These are phyloP conservation scores for Artemisia annua DNA, from an alignment of 129 eudicot genomes.

Conservation along the genomic window DNA sequence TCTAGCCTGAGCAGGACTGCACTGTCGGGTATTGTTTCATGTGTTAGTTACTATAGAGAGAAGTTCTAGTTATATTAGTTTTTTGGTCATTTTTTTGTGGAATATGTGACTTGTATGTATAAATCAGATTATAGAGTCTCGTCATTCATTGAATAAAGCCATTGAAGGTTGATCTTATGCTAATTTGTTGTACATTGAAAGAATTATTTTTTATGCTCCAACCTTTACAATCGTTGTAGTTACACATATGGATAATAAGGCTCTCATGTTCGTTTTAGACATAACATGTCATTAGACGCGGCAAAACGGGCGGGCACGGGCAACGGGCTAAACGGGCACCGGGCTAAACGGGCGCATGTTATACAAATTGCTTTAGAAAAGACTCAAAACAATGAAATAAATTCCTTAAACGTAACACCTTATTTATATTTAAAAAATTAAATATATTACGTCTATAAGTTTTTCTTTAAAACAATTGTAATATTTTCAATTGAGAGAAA, in stretches of 20 bases:
- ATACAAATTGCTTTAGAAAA: no score
- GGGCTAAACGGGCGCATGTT: no score
- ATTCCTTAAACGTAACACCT: no score
- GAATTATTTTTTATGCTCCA: background rate
- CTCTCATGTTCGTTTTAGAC: no score
- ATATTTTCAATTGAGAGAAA: no score
- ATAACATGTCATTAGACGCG: no score
- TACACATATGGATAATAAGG: background rate
- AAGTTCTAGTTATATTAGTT: slow-evolving; percentile 22
- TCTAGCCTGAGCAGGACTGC: background rate
- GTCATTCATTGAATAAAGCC: slow-evolving; percentile 28
- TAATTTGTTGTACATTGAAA: slow-evolving; percentile 16
- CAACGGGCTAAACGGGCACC: no score
- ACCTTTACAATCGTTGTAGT: background rate
- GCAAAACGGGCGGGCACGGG: no score
- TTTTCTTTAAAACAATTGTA: no score
- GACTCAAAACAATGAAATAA: no score
- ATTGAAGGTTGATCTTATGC: slow-evolving; percentile 15
- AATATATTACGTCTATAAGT: no score
- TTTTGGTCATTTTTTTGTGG: slow-evolving; percentile 27
- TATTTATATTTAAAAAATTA: no score
- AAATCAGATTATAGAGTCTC: slow-evolving; percentile 20
- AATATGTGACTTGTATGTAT: slow-evolving; percentile 19
- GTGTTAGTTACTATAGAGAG: slow-evolving; percentile 23
- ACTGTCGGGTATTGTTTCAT: slow-evolving; percentile 1